A percentile compares a stretch with the other conserved stretches of the same genome.
These are phyloP conservation scores for Monascus purpureus DNA, from an alignment of 495 filamentous ascomycete genomes.

Conservation along the genomic window DNA sequence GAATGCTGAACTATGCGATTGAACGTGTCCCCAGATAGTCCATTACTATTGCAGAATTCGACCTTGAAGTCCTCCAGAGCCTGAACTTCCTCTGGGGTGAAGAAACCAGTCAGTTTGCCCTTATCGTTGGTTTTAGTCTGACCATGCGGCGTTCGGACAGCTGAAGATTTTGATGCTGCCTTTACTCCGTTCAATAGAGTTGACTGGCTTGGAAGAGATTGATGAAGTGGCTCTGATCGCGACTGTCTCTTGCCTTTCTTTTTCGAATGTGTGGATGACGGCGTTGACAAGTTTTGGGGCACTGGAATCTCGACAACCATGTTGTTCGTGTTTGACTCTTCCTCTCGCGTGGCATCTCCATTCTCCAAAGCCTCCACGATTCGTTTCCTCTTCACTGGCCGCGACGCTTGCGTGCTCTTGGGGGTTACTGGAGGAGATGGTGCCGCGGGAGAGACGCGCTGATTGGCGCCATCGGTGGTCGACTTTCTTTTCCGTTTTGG, in stretches of 20 bases:
- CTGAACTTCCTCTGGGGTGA: conserved; percentile 61
- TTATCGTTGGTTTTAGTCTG: conserved; percentile 26
- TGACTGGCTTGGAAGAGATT: too few species aligned
- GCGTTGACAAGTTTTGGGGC: too few species aligned
- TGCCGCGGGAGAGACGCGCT: not conserved
- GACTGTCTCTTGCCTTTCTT: too few species aligned
- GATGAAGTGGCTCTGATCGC: not conserved
- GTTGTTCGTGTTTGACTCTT: too few species aligned
- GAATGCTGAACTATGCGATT: conserved; percentile 28
- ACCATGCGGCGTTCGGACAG: not conserved
- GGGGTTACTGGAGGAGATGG: not conserved
- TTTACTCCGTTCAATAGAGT: too few species aligned
- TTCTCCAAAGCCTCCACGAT: too few species aligned
- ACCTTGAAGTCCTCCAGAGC: conserved; percentile 23
- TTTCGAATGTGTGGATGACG: too few species aligned
- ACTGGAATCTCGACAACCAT: too few species aligned
- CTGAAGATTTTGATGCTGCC: not conserved
- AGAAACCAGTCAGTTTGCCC: conserved; percentile 41
- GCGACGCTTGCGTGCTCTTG: not conserved
- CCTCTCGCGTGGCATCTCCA: too few species aligned
- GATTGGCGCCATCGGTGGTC: not conserved
- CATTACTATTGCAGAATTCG: conserved; percentile 20
- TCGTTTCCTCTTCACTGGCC: not conserved
- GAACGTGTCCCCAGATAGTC: conserved; percentile 10
- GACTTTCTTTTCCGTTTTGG: conserved; percentile 1